Percentiles rank a stretch among this genome's conserved stretches.
These are phyloP conservation scores for Pseudogymnoascus sp. DNA, from an alignment of 2,329 filamentous ascomycete genomes.

Conservation along the genomic window DNA sequence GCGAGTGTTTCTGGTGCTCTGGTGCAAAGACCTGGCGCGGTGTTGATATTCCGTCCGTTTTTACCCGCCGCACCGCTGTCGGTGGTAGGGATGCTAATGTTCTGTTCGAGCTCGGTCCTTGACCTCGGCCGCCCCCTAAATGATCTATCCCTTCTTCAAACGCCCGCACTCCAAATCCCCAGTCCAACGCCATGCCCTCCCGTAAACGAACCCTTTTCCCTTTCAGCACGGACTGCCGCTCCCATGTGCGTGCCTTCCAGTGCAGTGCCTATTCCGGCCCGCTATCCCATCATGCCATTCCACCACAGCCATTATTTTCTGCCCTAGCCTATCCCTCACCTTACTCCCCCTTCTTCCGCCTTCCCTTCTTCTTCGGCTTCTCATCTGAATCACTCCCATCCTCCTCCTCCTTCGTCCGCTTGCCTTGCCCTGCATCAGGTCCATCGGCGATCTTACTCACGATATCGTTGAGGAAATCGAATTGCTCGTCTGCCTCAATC, in stretches of 20 bases:
- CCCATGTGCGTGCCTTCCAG: background rate
- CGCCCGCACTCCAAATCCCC: background rate
- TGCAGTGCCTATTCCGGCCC: too few species aligned
- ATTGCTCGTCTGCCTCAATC: conserved; percentile 79
- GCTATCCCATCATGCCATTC: background rate
- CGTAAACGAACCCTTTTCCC: background rate
- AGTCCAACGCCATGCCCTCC: background rate
- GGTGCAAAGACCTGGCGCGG: background rate
- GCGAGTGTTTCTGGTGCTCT: background rate
- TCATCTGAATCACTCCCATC: conserved; percentile 23
- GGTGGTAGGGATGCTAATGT: background rate
- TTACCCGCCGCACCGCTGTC: conserved; percentile 2
- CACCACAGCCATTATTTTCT: background rate
- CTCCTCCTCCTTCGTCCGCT: conserved; percentile 20
- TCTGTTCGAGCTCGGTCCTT: background rate
- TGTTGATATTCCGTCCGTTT: conserved; percentile 3
- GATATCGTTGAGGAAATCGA: conserved; percentile 89
- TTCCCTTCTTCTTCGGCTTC: conserved; percentile 24
- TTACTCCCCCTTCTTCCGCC: conserved; percentile 18
- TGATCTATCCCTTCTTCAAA: background rate
- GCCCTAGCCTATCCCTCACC: background rate
- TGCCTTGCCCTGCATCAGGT: conserved; percentile 23
- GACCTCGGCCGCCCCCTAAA: background rate
- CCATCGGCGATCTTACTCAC: conserved; percentile 70
- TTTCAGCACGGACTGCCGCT: background rate